Base-by-base conservation (phyloP, 148 eudicot species). In the Tetragonia tetragonoides region DNA sequence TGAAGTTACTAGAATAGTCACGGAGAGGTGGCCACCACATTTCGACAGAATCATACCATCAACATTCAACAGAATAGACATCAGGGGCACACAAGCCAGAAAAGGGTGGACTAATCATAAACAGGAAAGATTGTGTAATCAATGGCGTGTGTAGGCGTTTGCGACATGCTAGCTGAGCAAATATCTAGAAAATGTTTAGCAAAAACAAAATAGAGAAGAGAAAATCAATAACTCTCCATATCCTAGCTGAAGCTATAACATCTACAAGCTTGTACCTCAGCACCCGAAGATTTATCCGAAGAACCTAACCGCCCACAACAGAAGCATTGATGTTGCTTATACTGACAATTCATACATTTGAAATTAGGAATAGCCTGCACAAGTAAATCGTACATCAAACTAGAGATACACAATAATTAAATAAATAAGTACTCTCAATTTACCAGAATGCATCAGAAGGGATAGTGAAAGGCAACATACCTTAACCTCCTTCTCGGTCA, bases 281-380 rank as follows among this genome's bases (percentile, higher is more conserved):
- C 87, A 83, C 85, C 86, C 38, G 88, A 82, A 63, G 80, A 71
- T 80, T 87, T 89, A 91, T 95, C 99, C 65, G 99, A 95, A 66
- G 94, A 93, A 63, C 93, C 99, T 83, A 95, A 78, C 81, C 72
- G 74, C 71, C 97, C 97, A 81, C 99, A 95, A 66, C 76, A 72
- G 74, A 83, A 95, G 91, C 99, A 95, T 76, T 93, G 99, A 78
- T 95, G 99, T 79, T 70, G 85, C 84, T 89, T 89, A 80, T 82
- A 78, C 77, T 84, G 75, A 80, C 99, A 95, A 78, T 95, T 93
- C 68, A 79, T 72, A 79, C 99, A 95, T 75, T 77, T 72, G 83
- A 85, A 93, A 76, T 75, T 71, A 66, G 78, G 85, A 70, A 75
- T 83, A 76, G 81, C 93, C 98, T 91, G 90, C 79, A 85, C 60